phyloP scores from a whole-genome alignment of 2,329 filamentous ascomycete species.

The Monilinia fructigena region DNA sequence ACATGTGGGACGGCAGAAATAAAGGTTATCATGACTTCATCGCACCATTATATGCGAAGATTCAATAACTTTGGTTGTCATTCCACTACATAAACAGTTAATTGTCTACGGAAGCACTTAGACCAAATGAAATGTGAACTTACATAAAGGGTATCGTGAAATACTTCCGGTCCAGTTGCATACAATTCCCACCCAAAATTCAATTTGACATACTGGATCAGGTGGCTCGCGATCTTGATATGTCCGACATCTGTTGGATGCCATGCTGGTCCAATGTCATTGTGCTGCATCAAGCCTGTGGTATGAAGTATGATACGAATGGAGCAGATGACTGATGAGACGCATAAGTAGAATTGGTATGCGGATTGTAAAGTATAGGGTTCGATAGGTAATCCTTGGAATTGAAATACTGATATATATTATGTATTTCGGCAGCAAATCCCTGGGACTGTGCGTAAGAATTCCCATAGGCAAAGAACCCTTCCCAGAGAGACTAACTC shows the following conservation, averaged over 20 bases:
- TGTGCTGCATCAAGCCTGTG: constrained; percentile 59
- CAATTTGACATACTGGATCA: constrained; percentile 56
- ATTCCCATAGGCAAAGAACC: constrained; percentile 52
- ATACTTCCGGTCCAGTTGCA: constrained; percentile 54
- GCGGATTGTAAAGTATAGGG: constrained; percentile 44
- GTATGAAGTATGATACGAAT: constrained; percentile 63
- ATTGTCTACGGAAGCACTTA: neutral
- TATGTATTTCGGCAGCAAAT: constrained; percentile 51
- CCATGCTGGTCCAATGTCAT: constrained; percentile 57
- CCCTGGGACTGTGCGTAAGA: constrained; percentile 49
- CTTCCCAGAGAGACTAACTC: constrained; percentile 51
- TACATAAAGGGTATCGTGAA: constrained; percentile 48
- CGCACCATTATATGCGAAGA: too few relatives aligned
- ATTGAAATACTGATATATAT: constrained; percentile 54
- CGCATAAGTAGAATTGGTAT: constrained; percentile 42
- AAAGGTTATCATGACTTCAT: constrained; percentile 15
- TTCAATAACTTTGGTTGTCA: constrained; percentile 13
- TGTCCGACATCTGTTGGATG: constrained; percentile 62
- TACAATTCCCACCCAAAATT: constrained; percentile 57
- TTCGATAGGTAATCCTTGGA: constrained; percentile 45
- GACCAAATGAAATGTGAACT: neutral
- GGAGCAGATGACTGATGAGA: constrained; percentile 37
- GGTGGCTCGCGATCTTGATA: constrained; percentile 59
- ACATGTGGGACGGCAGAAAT: neutral
- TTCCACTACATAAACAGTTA: constrained; percentile 9